Conservation (phyloP, 164 flowering plant genomes). For the Protea cynaroides region DNA sequence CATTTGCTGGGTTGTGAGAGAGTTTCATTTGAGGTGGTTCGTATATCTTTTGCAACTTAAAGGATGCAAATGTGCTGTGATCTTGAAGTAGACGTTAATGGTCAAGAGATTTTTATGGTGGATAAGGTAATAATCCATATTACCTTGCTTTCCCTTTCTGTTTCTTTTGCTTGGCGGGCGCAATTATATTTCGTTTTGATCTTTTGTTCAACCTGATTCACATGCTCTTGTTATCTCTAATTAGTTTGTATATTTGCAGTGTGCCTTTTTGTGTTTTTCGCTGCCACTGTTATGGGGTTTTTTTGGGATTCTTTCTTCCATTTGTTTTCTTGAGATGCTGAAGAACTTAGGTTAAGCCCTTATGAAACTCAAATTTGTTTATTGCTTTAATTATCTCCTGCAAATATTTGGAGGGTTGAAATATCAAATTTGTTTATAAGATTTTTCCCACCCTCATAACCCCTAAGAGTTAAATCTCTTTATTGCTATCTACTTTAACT, state of each 20-base stretch:
- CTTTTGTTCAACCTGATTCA: background rate
- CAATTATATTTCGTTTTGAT: background rate
- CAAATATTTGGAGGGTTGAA: no score
- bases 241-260: background rate
- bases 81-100: conserved; percentile 57
- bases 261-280: background rate
- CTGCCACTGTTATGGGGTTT: no score
- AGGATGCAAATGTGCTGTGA: conserved; percentile 17
- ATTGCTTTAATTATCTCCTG: no score
- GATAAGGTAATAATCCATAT: conserved; percentile 36
- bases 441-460: no score
- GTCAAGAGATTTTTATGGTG: conserved; percentile 39
- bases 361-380: no score
- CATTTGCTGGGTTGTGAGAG: no score
- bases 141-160: background rate
- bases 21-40: conserved; percentile 6
- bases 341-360: no score
- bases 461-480: no score
- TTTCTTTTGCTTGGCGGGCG: background rate
- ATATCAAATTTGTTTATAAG: no score
- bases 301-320: no score
- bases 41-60: background rate
- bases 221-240: background rate
- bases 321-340: no score
- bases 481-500: no score